phyloP scores from a whole-genome alignment of 768 basidiomycete species.

The Butyriboletus loyo region DNA sequence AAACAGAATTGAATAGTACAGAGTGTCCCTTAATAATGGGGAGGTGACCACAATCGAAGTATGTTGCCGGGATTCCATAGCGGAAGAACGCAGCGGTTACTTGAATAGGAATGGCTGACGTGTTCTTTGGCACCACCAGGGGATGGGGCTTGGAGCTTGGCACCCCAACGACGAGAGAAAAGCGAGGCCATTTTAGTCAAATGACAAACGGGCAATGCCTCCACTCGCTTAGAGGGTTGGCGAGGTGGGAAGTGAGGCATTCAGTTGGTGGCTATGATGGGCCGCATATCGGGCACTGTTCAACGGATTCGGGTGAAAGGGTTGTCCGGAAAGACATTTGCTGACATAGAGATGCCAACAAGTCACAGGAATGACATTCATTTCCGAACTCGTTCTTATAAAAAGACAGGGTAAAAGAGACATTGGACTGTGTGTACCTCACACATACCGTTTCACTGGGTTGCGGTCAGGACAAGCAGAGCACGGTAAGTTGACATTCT shows the following conservation, averaged over 20 bases:
- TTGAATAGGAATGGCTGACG: constrained; percentile 17
- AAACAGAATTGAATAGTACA: constrained; percentile 20
- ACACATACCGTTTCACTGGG: constrained; percentile 22
- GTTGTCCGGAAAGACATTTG: constrained; percentile 28
- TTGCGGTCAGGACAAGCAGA: background rate
- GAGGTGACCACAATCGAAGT: constrained; percentile 21
- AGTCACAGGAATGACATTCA: constrained; percentile 35
- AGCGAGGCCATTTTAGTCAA: constrained; percentile 32
- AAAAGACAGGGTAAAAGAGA: constrained; percentile 21
- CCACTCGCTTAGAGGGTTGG: constrained; percentile 19
- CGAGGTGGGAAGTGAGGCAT: constrained; percentile 15
- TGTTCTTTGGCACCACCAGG: constrained; percentile 9
- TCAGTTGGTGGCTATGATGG: constrained; percentile 27
- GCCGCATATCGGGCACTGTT: constrained; percentile 21
- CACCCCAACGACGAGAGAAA: constrained; percentile 20
- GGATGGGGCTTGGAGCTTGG: constrained; percentile 14
- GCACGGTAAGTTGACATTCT: constrained; percentile 18
- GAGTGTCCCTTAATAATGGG: constrained; percentile 32
- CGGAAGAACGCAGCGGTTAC: constrained; percentile 25
- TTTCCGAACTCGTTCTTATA: constrained; percentile 33
- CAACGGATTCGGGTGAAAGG: constrained; percentile 32
- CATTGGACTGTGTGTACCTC: constrained; percentile 13
- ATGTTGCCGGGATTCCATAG: constrained; percentile 26
- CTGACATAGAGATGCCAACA: constrained; percentile 11
- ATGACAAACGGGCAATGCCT: constrained; percentile 30